Evolutionary conservation across 2,329 filamentous ascomycete genomes (phyloP).

Genomic region (Blastomyces gilchristii): DNA sequence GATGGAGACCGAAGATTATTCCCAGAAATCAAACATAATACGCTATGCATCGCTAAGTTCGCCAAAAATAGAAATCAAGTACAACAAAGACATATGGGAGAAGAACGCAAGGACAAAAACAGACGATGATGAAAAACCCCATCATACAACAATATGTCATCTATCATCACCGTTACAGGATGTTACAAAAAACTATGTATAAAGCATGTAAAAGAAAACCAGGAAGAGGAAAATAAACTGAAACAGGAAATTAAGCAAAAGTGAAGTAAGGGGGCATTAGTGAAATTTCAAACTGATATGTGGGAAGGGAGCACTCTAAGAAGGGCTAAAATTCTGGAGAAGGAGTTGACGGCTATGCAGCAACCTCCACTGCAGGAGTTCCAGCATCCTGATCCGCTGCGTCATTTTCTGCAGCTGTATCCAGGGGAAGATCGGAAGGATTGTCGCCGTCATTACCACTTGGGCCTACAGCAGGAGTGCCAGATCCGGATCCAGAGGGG

Average conservation of each 20-base stretch:
- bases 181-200: background rate
- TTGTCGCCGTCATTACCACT: background rate
- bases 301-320: background rate
- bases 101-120: background rate
- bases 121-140: background rate
- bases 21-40: background rate
- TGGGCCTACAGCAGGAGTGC: background rate
- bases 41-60: background rate
- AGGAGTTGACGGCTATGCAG: background rate
- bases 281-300: background rate
- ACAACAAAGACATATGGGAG: background rate
- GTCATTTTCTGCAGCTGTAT: background rate
- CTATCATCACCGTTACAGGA: conserved; percentile 4
- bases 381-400: background rate
- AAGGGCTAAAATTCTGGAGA: background rate
- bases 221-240: background rate
- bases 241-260: background rate
- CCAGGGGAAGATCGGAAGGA: background rate
- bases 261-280: background rate
- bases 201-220: background rate
- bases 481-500: conserved; percentile 5
- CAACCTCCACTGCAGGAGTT: background rate
- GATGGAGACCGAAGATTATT: background rate
- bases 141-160: conserved; percentile 5
- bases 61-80: background rate